Conservation (phyloP, 441 rosid species). For the Adansonia rubrostipa region DNA sequence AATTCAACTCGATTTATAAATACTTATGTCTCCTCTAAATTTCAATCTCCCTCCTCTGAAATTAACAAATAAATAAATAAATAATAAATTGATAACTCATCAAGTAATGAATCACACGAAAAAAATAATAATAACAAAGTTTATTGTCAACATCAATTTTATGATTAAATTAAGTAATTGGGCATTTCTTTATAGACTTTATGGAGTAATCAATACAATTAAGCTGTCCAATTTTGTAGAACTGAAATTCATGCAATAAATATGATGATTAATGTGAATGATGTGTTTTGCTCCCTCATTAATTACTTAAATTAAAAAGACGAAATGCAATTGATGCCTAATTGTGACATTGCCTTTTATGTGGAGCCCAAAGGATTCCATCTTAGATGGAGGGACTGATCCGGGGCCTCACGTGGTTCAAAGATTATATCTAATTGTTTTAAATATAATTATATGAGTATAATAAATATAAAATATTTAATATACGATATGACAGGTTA, state of each 20-base stretch:
- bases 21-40: not conserved
- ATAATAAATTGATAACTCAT: not conserved
- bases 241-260: conserved; percentile 13
- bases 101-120: not conserved
- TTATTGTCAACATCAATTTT: not conserved
- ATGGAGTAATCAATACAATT: conserved; percentile 11
- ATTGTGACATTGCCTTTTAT: not conserved
- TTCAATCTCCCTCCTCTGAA: not conserved
- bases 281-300: not conserved
- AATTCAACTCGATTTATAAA: too few relatives aligned
- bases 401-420: not conserved
- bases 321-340: not conserved
- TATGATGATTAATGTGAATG: conserved; percentile 9
- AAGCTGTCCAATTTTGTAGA: not conserved
- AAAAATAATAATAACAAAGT: not conserved
- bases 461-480: too few relatives aligned
- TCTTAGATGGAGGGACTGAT: not conserved
- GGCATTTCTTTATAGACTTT: not conserved
- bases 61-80: not conserved
- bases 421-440: not conserved
- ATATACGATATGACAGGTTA: too few relatives aligned
- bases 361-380: not conserved
- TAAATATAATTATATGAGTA: too few relatives aligned
- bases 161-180: conserved; percentile 5
- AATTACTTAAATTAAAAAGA: not conserved